Conservation (phyloP, 2,329 filamentous ascomycete genomes). For the Fusarium verrucosum region DNA sequence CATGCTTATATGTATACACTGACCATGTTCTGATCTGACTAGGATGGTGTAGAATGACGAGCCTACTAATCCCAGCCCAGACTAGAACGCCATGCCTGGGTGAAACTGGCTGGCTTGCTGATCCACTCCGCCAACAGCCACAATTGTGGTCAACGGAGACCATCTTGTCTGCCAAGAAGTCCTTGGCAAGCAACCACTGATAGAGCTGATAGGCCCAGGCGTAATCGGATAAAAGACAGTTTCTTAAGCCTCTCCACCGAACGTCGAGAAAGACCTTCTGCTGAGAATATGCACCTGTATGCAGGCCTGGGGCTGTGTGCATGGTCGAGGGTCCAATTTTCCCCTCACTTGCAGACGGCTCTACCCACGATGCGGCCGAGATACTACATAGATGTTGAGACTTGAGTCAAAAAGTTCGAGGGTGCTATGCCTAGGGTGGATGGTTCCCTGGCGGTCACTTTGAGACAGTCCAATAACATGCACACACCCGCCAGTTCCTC, state of each 20-base stretch:
- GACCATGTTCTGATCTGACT: constrained; percentile 24
- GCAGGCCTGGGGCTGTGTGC: constrained; percentile 40
- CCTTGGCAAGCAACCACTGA: constrained; percentile 8
- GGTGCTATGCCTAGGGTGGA: constrained; percentile 16
- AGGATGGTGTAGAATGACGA: constrained; percentile 37
- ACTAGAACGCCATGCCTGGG: constrained; percentile 32
- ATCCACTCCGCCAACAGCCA: constrained; percentile 41
- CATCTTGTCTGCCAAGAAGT: constrained; percentile 36
- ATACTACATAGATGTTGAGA: constrained; percentile 13
- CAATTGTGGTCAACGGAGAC: constrained; percentile 35
- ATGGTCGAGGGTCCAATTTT: constrained; percentile 22
- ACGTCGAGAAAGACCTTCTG: constrained; percentile 19
- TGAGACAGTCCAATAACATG: constrained; percentile 32
- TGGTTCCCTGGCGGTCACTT: constrained; percentile 1
- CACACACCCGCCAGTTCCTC: constrained; percentile 4
- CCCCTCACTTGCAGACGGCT: constrained; percentile 28
- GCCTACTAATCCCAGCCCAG: constrained; percentile 27
- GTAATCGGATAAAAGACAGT: constrained; percentile 23
- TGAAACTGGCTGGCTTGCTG: constrained; percentile 37
- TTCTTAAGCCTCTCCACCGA: constrained; percentile 31
- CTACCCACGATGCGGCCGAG: constrained; percentile 31
- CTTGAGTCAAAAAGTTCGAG: constrained; percentile 26
- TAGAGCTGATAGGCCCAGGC: constrained; percentile 37
- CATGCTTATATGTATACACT: constrained; percentile 44
- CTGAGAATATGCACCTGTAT: constrained; percentile 21